These are phyloP conservation scores for Amphirosellinia nigrospora DNA, from an alignment of 495 filamentous ascomycete species.

Conservation along the genomic window DNA sequence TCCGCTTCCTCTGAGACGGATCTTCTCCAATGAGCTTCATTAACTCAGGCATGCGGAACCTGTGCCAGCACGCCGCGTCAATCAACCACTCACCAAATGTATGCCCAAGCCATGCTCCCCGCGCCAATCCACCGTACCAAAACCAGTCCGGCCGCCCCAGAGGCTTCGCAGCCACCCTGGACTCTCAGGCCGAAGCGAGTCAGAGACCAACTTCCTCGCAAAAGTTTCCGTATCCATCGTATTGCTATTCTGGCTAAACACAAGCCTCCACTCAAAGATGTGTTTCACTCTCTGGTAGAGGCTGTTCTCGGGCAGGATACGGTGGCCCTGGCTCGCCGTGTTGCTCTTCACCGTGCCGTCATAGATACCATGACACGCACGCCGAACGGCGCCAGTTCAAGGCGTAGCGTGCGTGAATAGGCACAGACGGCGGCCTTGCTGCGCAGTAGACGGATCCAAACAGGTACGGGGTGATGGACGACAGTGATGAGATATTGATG, in stretches of 20 bases:
- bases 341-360: conserved; percentile 58
- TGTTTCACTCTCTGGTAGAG: conserved; percentile 48
- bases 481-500: conserved; percentile 61
- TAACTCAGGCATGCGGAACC: conserved; percentile 47
- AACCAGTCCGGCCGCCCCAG: conserved; percentile 57
- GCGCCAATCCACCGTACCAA: conserved; percentile 50
- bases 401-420: conserved; percentile 58
- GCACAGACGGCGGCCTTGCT: conserved; percentile 59
- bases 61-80: conserved; percentile 44
- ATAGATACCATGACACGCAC: conserved; percentile 60
- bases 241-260: conserved; percentile 51
- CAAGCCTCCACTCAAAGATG: conserved; percentile 51
- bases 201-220: conserved; percentile 43
- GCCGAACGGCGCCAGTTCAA: conserved; percentile 61
- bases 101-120: conserved; percentile 42
- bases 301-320: conserved; percentile 45
- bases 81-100: conserved; percentile 49
- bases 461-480: conserved; percentile 51
- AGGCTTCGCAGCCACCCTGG: conserved; percentile 40
- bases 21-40: conserved; percentile 40
- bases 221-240: conserved; percentile 49
- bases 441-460: conserved; percentile 60
- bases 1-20: conserved; percentile 35
- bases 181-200: conserved; percentile 44
- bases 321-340: conserved; percentile 47